Evolutionary conservation across 2,329 filamentous ascomycete species (phyloP).

Genomic region (Penicillium hordei): DNA sequence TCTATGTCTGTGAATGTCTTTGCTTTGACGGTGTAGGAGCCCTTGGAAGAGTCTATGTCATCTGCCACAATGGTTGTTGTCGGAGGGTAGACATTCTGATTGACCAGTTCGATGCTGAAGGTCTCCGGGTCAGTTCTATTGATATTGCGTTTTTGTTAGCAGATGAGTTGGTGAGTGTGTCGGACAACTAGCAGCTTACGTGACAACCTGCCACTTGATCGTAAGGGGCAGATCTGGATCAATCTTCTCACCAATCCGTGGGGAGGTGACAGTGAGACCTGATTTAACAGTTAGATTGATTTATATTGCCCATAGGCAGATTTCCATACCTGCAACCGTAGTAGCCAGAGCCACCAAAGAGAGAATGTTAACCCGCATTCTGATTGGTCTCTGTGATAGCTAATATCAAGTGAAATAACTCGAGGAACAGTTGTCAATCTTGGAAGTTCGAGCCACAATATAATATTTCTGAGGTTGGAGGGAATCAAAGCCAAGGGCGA

Average conservation of each 20-base stretch:
- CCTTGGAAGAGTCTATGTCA: constrained; percentile 37
- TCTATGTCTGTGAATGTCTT: constrained; percentile 23
- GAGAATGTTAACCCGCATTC: constrained; percentile 31
- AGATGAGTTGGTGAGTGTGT: background rate
- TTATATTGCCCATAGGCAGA: background rate
- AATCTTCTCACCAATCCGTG: constrained; percentile 32
- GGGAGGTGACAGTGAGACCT: constrained; percentile 40
- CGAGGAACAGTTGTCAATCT: background rate
- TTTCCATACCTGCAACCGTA: constrained; percentile 30
- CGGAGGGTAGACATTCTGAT: constrained; percentile 39
- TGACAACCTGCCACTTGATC: constrained; percentile 42
- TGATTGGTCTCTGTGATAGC: constrained; percentile 8
- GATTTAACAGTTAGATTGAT: background rate
- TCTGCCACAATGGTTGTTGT: constrained; percentile 34
- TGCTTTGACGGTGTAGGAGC: constrained; percentile 38
- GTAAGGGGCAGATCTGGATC: constrained; percentile 40
- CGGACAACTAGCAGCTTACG: constrained; percentile 23
- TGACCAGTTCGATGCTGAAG: constrained; percentile 46
- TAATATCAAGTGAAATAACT: background rate
- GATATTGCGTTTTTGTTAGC: constrained; percentile 4
- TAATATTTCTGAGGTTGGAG: constrained; percentile 7
- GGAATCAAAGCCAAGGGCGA: constrained; percentile 5
- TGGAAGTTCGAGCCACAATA: background rate
- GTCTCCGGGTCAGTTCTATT: constrained; percentile 41
- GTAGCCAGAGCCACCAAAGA: constrained; percentile 31